Evolutionary conservation across 139 green algal genomes (phyloP).

Genomic region (Deuterostichococcus epilithicus): DNA sequence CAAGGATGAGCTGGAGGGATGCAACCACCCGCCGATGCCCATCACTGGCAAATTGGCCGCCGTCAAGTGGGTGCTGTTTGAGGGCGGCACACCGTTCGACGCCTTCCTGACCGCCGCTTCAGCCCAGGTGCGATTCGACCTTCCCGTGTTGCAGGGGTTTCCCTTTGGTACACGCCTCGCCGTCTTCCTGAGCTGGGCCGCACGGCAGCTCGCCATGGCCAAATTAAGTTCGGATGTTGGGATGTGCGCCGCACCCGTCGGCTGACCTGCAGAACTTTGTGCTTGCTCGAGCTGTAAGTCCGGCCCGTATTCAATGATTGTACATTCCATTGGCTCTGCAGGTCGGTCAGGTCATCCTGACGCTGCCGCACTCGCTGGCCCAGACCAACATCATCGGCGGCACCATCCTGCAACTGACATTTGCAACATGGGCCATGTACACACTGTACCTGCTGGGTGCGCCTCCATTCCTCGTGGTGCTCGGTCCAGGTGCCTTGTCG

Average conservation of each 20-base stretch:
- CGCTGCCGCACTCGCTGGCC: conserved; percentile 19
- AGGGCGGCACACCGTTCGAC: conserved; percentile 23
- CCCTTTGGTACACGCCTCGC: too few relatives aligned
- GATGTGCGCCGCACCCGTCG: too few relatives aligned
- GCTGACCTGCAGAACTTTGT: too few relatives aligned
- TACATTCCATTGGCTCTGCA: conserved; percentile 1
- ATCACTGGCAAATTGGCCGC: conserved; percentile 25
- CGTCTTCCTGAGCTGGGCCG: too few relatives aligned
- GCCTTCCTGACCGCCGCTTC: conserved; percentile 20
- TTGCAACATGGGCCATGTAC: conserved; percentile 24
- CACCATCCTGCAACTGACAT: conserved; percentile 19
- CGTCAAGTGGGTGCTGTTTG: conserved; percentile 19
- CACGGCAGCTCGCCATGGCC: too few relatives aligned
- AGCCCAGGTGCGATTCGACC: too few relatives aligned
- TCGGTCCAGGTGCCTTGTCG: too few relatives aligned
- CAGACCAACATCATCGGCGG: conserved; percentile 23
- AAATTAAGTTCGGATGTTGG: too few relatives aligned
- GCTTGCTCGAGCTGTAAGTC: too few relatives aligned
- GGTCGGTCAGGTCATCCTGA: conserved; percentile 28
- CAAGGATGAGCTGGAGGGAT: not conserved
- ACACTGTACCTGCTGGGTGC: conserved; percentile 16
- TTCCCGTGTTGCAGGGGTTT: too few relatives aligned
- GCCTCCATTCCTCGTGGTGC: too few relatives aligned
- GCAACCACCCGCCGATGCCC: not conserved
- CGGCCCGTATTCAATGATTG: too few relatives aligned